phyloP scores from a whole-genome alignment of 2,329 filamentous ascomycete genomes.

The Apiospora phragmitis region DNA sequence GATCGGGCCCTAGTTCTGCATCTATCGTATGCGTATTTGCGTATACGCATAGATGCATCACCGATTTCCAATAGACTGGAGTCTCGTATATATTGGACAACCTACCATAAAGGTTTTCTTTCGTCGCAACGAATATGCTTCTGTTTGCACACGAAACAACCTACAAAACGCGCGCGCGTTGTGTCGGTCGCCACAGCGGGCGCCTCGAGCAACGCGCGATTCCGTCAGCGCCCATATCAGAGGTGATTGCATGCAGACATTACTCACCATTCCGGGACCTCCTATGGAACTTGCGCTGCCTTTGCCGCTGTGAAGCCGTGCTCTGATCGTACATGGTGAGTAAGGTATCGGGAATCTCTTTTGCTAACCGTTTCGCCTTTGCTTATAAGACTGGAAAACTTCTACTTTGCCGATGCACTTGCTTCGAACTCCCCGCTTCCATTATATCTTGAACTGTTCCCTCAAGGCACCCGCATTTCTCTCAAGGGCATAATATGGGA shows the following conservation, averaged over 20 bases:
- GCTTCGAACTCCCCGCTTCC: background rate
- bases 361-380: background rate
- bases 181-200: background rate
- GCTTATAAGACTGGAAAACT: background rate
- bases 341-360: background rate
- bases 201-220: background rate
- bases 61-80: background rate
- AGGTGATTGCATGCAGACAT: background rate
- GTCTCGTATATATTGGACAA: constrained; percentile 13
- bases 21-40: constrained; percentile 1
- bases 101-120: constrained; percentile 46
- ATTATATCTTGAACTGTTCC: constrained; percentile 7
- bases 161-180: constrained; percentile 21
- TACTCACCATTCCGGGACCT: constrained; percentile 32
- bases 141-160: constrained; percentile 38
- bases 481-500: background rate
- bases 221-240: constrained; percentile 7
- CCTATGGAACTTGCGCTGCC: constrained; percentile 35
- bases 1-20: background rate
- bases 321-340: constrained; percentile 19
- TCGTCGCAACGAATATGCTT: constrained; percentile 49
- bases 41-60: background rate
- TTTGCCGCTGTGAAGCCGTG: constrained; percentile 27
- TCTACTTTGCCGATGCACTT: background rate
- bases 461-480: constrained; percentile 9